Base-by-base conservation (phyloP, 495 filamentous ascomycete genomes). In the Neurospora sp. region DNA sequence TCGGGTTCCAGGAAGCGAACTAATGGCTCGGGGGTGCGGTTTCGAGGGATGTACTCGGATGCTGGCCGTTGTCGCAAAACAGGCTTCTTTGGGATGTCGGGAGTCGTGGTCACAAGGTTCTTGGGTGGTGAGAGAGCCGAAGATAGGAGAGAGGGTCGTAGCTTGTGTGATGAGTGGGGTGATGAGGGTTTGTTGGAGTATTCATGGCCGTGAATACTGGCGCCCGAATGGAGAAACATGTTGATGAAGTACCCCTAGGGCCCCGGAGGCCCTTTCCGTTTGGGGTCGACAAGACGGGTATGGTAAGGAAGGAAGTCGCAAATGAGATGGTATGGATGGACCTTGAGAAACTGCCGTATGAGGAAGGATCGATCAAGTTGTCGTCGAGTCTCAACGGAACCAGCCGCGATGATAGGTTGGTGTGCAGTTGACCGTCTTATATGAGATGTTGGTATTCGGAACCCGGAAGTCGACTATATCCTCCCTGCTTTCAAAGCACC, bases 171-270 rank as follows among this genome's bases (percentile, higher is more conserved):
- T 71, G 80, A 74, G 76, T 80, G 76, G 77, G 80, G 75, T 20
- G 75, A 72, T 20, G 80, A 71, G 61, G 83, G 81, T 35, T 77
- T 84, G 70, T 71, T 82, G 37, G 84, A 86, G 75, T 84, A 85
- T 77, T 91, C 89, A 80, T 86, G 85, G 70, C 86, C 83, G 76
- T 90, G 89, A 12, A 86, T 74, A 78, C 83, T 82, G 5, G 84
- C 85, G 10, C 84, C 85, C 6, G 83, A 80, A 71, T 86, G 85
- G 3, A 86, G 76, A 75, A 86, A 85, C 85, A 86, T 86, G 53
- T 61, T 76, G 71, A 41, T 69, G n/a, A n/a, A 44, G 39, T 61
- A 18, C 27, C 53, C 53, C 53, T 61, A 61, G 53, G 53, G 53
- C 53, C 53, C 53, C 53, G 53, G 53, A 61, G 53, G 53, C 53